Percentiles rank a stretch among this genome's conserved stretches.
Evolutionary conservation across 805 yeast genomes (phyloP).

Genomic region (Pichia pseudocactophila): DNA sequence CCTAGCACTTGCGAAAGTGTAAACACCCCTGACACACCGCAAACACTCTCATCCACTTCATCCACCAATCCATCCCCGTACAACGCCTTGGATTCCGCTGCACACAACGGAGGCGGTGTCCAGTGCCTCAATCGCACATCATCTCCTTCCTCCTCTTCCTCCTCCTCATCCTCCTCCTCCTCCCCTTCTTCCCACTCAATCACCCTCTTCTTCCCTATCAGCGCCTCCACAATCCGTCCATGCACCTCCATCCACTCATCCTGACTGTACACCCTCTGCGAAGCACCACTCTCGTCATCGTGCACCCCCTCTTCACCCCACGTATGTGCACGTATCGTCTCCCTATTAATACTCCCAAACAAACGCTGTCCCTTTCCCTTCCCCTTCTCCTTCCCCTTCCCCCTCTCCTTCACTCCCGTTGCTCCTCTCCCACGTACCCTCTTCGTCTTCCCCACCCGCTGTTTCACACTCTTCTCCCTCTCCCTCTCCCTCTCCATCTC

Average conservation of each 20-base stretch:
- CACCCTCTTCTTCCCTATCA: background rate
- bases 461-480: background rate
- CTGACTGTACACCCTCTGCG: slow-evolving; percentile 1
- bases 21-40: slow-evolving; percentile 1
- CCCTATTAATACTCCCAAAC: slow-evolving; percentile 7
- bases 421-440: too few relatives aligned
- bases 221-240: background rate
- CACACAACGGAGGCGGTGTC: background rate
- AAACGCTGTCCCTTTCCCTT: slow-evolving; percentile 4
- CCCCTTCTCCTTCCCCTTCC: background rate
- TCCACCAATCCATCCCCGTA: slow-evolving; percentile 2
- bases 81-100: background rate
- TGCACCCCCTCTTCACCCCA: too few relatives aligned
- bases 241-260: slow-evolving; percentile 10
- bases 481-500: too few relatives aligned
- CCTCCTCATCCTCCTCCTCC: background rate
- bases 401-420: background rate
- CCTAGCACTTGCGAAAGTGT: slow-evolving; percentile 8
- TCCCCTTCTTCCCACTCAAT: background rate
- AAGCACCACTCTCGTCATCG: background rate
- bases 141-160: background rate
- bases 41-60: background rate
- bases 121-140: background rate
- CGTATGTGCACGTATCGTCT: slow-evolving; percentile 2
- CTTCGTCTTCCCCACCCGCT: background rate